These are phyloP conservation scores for Gossypium aridum DNA, from an alignment of 441 rosid species.

Conservation along the genomic window DNA sequence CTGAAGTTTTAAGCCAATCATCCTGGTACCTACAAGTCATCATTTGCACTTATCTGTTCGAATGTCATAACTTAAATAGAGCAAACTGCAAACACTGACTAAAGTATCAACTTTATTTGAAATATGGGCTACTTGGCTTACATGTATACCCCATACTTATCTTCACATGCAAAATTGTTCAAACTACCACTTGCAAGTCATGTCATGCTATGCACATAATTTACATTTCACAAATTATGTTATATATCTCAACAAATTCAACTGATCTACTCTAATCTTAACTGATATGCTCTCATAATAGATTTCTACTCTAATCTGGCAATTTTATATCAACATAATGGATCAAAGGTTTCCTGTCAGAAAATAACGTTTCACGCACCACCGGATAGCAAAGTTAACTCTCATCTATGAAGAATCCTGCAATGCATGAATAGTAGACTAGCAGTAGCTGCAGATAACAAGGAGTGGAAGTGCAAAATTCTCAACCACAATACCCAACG, in stretches of 20 bases:
- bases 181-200: not conserved
- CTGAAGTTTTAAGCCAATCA: constrained; percentile 96
- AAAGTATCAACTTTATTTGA: not conserved
- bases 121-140: not conserved
- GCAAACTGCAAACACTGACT: not conserved
- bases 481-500: not conserved
- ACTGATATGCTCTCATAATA: not conserved
- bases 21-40: constrained; percentile 83
- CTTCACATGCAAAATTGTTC: not conserved
- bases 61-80: not conserved
- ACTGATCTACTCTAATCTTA: not conserved
- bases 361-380: not conserved
- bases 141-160: not conserved
- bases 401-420: not conserved
- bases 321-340: not conserved
- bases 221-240: not conserved
- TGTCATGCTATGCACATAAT: constrained; percentile 3
- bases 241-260: not conserved
- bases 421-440: not conserved
- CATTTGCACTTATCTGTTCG: constrained; percentile 11
- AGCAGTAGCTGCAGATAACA: not conserved
- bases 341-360: not conserved
- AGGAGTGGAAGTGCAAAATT: not conserved
- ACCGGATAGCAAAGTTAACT: not conserved
- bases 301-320: not conserved